Evolutionary conservation across 768 basidiomycete species (phyloP).

Genomic region (Boletus reticuloceps): DNA sequence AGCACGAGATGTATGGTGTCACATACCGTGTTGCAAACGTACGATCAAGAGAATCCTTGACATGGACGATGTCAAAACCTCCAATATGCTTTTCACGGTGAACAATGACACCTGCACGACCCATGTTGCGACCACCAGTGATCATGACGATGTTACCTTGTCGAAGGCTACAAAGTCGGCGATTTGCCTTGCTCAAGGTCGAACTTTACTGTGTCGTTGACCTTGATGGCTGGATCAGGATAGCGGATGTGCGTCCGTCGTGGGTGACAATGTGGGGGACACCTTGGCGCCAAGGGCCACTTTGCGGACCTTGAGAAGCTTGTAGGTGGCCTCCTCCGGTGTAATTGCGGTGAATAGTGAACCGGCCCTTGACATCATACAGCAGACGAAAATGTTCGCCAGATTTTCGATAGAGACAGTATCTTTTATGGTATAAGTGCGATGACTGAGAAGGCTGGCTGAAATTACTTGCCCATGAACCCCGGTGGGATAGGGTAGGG

Average conservation of each 20-base stretch:
- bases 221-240: slow-evolving; percentile 92
- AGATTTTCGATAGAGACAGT: slow-evolving; percentile 97
- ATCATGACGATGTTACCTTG: slow-evolving; percentile 94
- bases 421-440: slow-evolving; percentile 47
- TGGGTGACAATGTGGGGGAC: slow-evolving; percentile 98
- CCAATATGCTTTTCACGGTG: slow-evolving; percentile 97
- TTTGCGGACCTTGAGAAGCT: slow-evolving; percentile 91
- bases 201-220: slow-evolving; percentile 97
- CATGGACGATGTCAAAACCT: slow-evolving; percentile 98
- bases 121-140: slow-evolving; percentile 99
- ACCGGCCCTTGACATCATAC: slow-evolving; percentile 99
- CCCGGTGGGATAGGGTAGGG: slow-evolving; percentile 94
- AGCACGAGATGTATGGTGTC: background rate
- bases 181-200: slow-evolving; percentile 93
- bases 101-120: slow-evolving; percentile 92
- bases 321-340: slow-evolving; percentile 94
- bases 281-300: slow-evolving; percentile 88
- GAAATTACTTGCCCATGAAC: slow-evolving; percentile 78
- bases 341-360: slow-evolving; percentile 99
- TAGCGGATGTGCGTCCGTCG: slow-evolving; percentile 99
- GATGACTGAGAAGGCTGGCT: background rate
- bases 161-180: slow-evolving; percentile 93
- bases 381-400: slow-evolving; percentile 99
- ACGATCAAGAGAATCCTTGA: slow-evolving; percentile 92
- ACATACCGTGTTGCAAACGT: slow-evolving; percentile 96